Percentiles rank a stretch among this genome's conserved stretches.
Conservation (phyloP, 78 protist species). For the Dictyostelium brefeldianum region DNA sequence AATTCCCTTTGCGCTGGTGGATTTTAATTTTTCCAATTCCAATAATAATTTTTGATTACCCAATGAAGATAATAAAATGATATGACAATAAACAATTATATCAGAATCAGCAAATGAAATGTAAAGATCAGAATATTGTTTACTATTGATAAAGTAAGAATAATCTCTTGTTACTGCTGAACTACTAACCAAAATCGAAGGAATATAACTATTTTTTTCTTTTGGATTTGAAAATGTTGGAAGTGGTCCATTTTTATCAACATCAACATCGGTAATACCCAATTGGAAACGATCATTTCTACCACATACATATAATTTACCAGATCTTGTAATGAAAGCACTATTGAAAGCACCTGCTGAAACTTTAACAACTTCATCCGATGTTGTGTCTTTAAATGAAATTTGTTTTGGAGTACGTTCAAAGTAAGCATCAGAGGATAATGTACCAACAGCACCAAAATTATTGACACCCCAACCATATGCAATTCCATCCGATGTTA, state of each 20-base stretch:
- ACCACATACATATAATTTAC: slow-evolving; percentile 9
- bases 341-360: slow-evolving; percentile 1
- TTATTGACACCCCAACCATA: background rate
- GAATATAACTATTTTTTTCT: background rate
- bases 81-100: background rate
- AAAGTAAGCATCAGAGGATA: background rate
- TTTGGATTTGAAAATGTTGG: background rate
- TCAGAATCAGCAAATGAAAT: background rate
- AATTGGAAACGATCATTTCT: slow-evolving; percentile 38
- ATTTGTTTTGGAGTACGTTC: background rate
- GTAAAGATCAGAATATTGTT: background rate
- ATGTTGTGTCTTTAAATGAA: background rate
- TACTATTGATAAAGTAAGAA: background rate
- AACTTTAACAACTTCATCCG: background rate
- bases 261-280: background rate
- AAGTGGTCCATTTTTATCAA: background rate
- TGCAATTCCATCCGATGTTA: background rate
- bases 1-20: background rate
- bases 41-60: background rate
- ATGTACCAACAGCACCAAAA: background rate
- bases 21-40: background rate
- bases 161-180: background rate
- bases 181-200: background rate
- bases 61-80: background rate
- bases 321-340: background rate